A percentile compares a stretch with the other conserved stretches of the same genome.
phyloP scores from a whole-genome alignment of 441 rosid genomes.

The Populus tomentosa region DNA sequence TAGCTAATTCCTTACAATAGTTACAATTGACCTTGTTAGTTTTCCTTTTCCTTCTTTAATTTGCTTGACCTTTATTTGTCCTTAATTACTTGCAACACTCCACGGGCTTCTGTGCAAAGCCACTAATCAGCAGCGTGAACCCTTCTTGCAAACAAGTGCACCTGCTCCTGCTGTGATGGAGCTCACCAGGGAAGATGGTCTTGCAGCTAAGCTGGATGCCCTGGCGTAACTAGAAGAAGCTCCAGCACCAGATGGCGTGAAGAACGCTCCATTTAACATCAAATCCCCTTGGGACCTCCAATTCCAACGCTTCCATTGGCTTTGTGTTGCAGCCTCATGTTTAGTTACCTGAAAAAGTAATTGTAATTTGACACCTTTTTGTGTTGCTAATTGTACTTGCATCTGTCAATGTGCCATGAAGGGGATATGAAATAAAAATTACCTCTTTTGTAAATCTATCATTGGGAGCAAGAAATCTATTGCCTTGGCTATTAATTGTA shows the following conservation, averaged over 20 bases:
- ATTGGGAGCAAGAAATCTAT: slow-evolving; percentile 52
- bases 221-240: slow-evolving; percentile 56
- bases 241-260: slow-evolving; percentile 50
- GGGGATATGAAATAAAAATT: not conserved
- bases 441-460: slow-evolving; percentile 43
- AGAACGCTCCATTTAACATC: slow-evolving; percentile 60
- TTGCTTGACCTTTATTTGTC: not conserved
- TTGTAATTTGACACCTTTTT: not conserved
- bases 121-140: slow-evolving; percentile 35
- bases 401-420: not conserved
- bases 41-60: not conserved
- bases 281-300: slow-evolving; percentile 73
- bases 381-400: not conserved
- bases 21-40: slow-evolving; percentile 6
- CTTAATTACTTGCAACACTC: not conserved
- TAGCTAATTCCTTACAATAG: not conserved
- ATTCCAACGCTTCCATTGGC: slow-evolving; percentile 56
- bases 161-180: slow-evolving; percentile 57
- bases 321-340: slow-evolving; percentile 42
- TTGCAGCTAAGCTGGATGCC: slow-evolving; percentile 67
- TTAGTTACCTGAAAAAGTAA: slow-evolving; percentile 47
- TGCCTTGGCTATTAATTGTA: slow-evolving; percentile 71
- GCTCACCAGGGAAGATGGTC: slow-evolving; percentile 46
- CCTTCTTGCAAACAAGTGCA: slow-evolving; percentile 50
- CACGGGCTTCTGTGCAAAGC: slow-evolving; percentile 5